These are phyloP conservation scores for Pseudopyricularia javanii DNA, from an alignment of 2,329 filamentous ascomycete species.

Conservation along the genomic window DNA sequence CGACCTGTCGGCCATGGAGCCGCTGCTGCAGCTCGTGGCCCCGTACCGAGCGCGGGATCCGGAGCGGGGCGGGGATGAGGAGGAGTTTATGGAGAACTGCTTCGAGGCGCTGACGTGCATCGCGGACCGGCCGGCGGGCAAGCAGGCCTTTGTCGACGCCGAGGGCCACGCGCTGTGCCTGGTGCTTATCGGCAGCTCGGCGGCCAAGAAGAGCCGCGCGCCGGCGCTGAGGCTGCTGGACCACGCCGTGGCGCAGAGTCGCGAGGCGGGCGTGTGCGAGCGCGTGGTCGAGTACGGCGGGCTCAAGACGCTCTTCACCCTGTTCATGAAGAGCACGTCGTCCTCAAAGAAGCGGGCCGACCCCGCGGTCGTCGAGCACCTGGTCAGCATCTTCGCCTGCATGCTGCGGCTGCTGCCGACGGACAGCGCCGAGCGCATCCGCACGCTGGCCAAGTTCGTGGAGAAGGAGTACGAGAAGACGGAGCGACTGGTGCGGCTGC, in stretches of 20 bases:
- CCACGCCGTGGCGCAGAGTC: conserved; percentile 47
- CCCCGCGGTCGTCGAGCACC: conserved; percentile 55
- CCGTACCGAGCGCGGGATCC: conserved; percentile 80
- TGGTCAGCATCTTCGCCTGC: conserved; percentile 74
- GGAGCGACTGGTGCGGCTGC: conserved; percentile 55
- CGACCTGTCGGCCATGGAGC: conserved; percentile 60
- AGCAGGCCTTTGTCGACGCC: conserved; percentile 70
- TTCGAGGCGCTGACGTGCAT: conserved; percentile 80
- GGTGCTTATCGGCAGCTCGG: conserved; percentile 75
- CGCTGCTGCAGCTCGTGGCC: conserved; percentile 70
- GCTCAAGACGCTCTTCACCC: conserved; percentile 71
- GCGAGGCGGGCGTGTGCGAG: conserved; percentile 48
- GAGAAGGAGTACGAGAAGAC: conserved; percentile 91
- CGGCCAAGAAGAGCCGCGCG: conserved; percentile 46
- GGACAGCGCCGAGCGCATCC: conserved; percentile 66
- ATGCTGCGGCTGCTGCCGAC: conserved; percentile 70
- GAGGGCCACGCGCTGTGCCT: conserved; percentile 86
- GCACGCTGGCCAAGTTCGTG: conserved; percentile 84
- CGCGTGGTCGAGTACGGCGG: conserved; percentile 73
- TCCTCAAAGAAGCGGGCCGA: conserved; percentile 32
- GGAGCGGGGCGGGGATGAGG: conserved; percentile 72
- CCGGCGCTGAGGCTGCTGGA: conserved; percentile 73
- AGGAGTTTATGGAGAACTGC: conserved; percentile 88
- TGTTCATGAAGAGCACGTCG: conserved; percentile 60
- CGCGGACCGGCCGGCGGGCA: conserved; percentile 63